Evolutionary conservation across 352 stramenopile genomes (phyloP), one percentile per base, ranked within the genome.

Genomic region (Pythium apleroticum): DNA sequence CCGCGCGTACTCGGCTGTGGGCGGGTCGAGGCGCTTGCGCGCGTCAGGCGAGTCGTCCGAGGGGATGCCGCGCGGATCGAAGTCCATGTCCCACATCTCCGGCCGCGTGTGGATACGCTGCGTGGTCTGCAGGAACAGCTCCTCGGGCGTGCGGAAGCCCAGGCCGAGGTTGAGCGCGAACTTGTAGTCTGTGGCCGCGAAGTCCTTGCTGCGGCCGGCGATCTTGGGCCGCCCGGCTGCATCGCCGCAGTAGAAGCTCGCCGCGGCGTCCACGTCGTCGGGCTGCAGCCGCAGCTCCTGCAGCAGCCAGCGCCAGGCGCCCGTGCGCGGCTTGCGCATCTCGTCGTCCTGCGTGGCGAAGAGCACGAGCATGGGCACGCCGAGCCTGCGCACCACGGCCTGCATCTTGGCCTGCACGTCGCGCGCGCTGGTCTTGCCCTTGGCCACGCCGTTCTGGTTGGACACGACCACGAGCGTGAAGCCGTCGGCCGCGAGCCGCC

Each of bases 111-210:
- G 84, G 31, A 93, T 72, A 1, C 77, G 77, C 66, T 90, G 85
- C 48, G 82, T 91, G 0, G 79, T 83, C 22, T 69, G 60, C 27
- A 94, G 53, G 52, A 97, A 96, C 9, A 97, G 73, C 48, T 76
- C 76, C 57, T 97, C 89, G 4, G 91, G 90, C 1, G 90, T 97
- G 48, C 84, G 72, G 68, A 97, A 97, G 27, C 65, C 63, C 28
- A 97, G 49, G 0, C 76, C 76, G n/a, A 87, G 63, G 69, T 97
- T 97, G 7, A 96, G 66, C 15, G 91, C 90, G 55, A 97, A 95
- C 66, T 95, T 93, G 71, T 96, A 92, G 61, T 97, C 91, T 4
- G 84, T 88, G 17, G 81, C 78, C 9, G 87, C 84, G 66, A 96
- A 96, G 64, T 96, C 87, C 62, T 96, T 96, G 30, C 75, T 67